Conservation (phyloP, 208 protist genomes). For the Spironucleus salmonicida region DNA sequence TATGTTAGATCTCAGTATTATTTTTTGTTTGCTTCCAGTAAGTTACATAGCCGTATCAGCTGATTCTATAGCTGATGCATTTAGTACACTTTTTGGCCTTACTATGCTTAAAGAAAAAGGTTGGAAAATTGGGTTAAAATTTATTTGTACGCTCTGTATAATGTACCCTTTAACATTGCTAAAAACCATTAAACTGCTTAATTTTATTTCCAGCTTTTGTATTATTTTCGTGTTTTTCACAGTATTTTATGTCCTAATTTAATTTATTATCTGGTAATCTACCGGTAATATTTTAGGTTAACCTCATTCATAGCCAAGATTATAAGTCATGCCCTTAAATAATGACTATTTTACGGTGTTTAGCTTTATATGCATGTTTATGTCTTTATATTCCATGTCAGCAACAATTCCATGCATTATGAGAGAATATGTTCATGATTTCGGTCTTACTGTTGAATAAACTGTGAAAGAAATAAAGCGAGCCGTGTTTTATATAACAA, state of each 20-base stretch:
- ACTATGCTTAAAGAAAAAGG: neutral
- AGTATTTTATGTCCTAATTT: neutral
- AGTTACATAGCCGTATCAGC: conserved; percentile 12
- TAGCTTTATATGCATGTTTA: too few species aligned
- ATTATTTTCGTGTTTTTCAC: neutral
- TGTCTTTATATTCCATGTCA: too few species aligned
- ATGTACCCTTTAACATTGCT: conserved; percentile 12
- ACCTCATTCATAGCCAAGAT: too few species aligned
- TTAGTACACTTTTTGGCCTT: neutral
- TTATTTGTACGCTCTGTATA: neutral
- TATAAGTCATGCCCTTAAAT: too few species aligned
- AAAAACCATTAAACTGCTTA: conserved; percentile 3
- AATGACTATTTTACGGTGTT: too few species aligned
- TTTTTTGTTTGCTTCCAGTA: conserved; percentile 3
- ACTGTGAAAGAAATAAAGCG: too few species aligned
- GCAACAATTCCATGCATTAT: too few species aligned
- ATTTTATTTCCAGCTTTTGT: neutral
- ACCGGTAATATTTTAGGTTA: too few species aligned
- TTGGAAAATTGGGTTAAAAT: neutral
- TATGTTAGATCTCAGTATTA: neutral
- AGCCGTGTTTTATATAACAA: neutral
- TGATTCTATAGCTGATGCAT: neutral
- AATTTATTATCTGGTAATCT: too few species aligned
- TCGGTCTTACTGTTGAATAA: too few species aligned
- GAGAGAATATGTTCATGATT: too few species aligned